Base-by-base conservation (phyloP, 805 yeast species). In the Starmerella powellii region DNA sequence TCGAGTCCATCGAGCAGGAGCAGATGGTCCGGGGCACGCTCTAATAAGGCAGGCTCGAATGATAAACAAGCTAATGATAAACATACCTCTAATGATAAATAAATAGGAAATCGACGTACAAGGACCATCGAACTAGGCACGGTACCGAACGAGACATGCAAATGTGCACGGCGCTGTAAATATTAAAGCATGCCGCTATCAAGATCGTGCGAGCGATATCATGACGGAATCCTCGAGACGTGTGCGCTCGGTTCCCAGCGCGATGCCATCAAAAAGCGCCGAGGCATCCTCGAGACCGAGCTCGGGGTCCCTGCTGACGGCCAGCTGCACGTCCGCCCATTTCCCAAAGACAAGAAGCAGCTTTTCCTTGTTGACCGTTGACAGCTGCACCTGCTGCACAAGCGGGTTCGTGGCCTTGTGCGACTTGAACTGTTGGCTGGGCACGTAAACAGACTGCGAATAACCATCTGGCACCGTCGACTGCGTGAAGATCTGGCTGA, bases 1-100 rank as follows among this genome's bases (percentile, higher is more conserved):
- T 81, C 56, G 87, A 83, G 56, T 73, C 80, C 6, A 75, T 84
- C 44, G 95, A 84, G 58, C 68, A 68, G n/a, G 87, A 82, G 50
- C 94, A 84, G 57, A 66, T 58, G 43, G 55, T 61, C 38, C 71
- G 94, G 39, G 94, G 94, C 1, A 83, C 83, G 13, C 49, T 54
- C 6, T 52, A 40, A 33, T 16, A 3, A 10, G 3, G 18, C 4
- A 13, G 17, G 10, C 6, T 5, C 20, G 8, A n/a, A 20, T 6
- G 12, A 16, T 8, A 37, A 15, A 30, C 13, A 28, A 30, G 8
- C 18, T 8, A 24, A 24, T 13, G n/a, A 31, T 17, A 23, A 18
- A 5, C 16, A 28, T 34, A 23, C 13, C 12, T n/a, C 26, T 13
- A 28, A 24, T 11, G 27, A 24, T 24, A 6, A 15, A 26, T 20